Base-by-base conservation (phyloP, 208 protist species). In the Borovskyia barvae region DNA sequence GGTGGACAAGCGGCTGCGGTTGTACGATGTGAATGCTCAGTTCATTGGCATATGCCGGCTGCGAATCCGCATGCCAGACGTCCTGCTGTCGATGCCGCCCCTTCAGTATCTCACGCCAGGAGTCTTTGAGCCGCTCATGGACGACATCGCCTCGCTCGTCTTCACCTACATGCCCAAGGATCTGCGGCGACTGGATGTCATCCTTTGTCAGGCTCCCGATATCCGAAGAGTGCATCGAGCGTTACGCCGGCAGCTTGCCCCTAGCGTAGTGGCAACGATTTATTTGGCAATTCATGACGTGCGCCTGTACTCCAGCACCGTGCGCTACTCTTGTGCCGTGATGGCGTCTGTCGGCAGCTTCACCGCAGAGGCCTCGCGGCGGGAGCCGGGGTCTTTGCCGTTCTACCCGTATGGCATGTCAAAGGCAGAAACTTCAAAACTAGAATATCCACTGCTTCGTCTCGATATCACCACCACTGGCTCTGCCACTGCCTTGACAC, bases 81-180 rank as follows among this genome's bases (percentile, higher is more conserved):
- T 61, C 22, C 56, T 47, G 15, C 60, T 59, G 12, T 29, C 43
- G 7, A n/a, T 39, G 49, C 26, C 60, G 40, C 58, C 36, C 24
- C 50, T 26, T 46, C 53, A 42, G 49, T 41, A 64, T 48, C 57
- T 69, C 9, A 32, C 60, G 3, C 59, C 66, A 3, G 19, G 46
- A 11, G 48, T 60, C n/a, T 63, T 77, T 7, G 82, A 92, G 53
- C 54, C 53, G 9, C 54, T 92, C 28, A 62, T 77, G 43, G 82
- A 92, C 76, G 88, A 94, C 57, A 22, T 94, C 33, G 68, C 72
- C 8, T 87, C 88, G 0, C 56, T 94, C 7, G 20, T 87, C 17
- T 26, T 49, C 12, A 80, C 77, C 17, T 92, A 92, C 67, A 82
- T 53, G 48, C 82, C 80, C 26, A 76, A 90, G 49, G 80, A 87